Base-by-base conservation (phyloP, 2,329 filamentous ascomycete genomes). In the Cadophora sp. region DNA sequence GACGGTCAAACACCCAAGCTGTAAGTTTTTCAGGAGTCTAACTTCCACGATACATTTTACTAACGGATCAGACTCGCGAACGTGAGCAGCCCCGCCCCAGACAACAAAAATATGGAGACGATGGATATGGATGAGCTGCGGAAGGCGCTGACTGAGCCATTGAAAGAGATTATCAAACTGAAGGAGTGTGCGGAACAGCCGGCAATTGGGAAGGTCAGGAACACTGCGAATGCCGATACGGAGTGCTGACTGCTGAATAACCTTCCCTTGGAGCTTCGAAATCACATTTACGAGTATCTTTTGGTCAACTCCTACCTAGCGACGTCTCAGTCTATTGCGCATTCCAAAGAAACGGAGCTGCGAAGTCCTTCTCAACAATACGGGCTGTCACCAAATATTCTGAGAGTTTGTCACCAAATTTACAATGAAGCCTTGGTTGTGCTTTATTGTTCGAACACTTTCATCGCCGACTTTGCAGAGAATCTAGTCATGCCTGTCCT, bases 251-350 rank as follows among this genome's bases (percentile, higher is more conserved):
- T 45, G 9, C 14, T 45, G 43, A 16, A 45, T 6, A 18, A 4
- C 2, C n/a, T 45, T 45, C 43, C 43, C n/a, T 16, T 45, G 13
- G 43, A 65, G n/a, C 39, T 61, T n/a, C 63, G 63, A 1, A n/a
- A 43, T 8, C 4, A 20, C 0, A 61, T 65, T 47, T 61, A 65
- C 47, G 20, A 53, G 13, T 33, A 55, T 33, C 56, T 65, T 24
- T 30, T 65, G 3, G 7, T 65, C 3, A 61, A 59, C 27, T 20
- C 55, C 22, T n/a, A 55, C 43, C 43, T 45, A 22, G 16, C 47
- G 3, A 30, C 30, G 30, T 11, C 20, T 14, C 18, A 47, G 24
- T 18, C 39, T n/a, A 2, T 20, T 20, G 20, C 27, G 11, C 24
- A 53, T n/a, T 45, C 13, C 18, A n/a, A 14, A 14, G 13, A 45